Percentiles rank a stretch among this genome's conserved stretches.
Conservation (phyloP, 176 grass and related monocot genomes). For the Aegilops longissima region DNA sequence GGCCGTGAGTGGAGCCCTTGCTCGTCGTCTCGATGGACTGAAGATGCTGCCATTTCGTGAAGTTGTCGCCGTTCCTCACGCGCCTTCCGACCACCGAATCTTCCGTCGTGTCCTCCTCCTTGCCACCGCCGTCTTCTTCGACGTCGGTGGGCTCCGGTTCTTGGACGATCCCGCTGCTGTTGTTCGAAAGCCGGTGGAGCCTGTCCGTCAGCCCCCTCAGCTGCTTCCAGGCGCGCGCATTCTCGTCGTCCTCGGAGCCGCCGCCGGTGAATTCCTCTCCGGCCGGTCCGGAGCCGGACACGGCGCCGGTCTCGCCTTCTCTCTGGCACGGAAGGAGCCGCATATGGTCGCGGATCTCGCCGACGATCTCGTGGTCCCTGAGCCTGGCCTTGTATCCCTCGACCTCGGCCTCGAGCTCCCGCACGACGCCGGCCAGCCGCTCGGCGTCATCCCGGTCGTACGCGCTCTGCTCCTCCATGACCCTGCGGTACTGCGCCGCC, state of each 20-base stretch:
- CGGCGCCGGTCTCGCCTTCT: neutral
- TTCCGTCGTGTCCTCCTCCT: neutral
- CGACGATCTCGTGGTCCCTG: conserved; percentile 24
- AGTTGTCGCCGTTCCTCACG: conserved; percentile 19
- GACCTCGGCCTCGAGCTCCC: conserved; percentile 50
- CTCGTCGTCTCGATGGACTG: neutral
- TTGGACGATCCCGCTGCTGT: conserved; percentile 31
- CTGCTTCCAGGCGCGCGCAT: conserved; percentile 46
- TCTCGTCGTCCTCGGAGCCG: conserved; percentile 64
- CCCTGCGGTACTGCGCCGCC: conserved; percentile 62
- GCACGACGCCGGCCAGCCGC: conserved; percentile 40
- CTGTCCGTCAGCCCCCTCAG: conserved; percentile 54
- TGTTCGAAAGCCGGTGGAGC: conserved; percentile 71
- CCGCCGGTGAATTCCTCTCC: conserved; percentile 30
- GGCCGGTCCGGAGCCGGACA: neutral
- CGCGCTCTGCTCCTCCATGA: conserved; percentile 90
- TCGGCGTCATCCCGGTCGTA: conserved; percentile 67
- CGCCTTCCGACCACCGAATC: neutral
- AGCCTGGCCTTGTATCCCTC: conserved; percentile 39
- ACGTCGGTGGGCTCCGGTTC: neutral
- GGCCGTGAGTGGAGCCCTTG: neutral
- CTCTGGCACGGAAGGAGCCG: neutral
- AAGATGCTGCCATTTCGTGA: conserved; percentile 16
- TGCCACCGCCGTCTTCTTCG: conserved; percentile 26
- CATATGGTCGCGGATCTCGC: conserved; percentile 44